phyloP scores from a whole-genome alignment of 768 basidiomycete species.

The Mycena leptocephala region DNA sequence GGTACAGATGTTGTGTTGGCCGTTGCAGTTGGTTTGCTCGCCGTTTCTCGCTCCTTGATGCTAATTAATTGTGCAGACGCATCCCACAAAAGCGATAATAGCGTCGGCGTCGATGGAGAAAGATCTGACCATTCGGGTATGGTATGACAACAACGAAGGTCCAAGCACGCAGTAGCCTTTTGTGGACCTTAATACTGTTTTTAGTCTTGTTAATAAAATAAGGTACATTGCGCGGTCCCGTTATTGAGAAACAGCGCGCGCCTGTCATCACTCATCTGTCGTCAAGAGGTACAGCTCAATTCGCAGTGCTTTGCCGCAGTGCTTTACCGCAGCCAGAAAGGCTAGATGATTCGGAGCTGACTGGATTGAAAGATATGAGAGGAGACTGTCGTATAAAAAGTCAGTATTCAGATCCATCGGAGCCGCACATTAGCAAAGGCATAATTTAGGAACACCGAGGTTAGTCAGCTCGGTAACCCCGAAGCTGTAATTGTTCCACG shows the following conservation, averaged over 20 bases:
- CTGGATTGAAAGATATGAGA: too few species aligned
- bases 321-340: too few species aligned
- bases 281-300: too few species aligned
- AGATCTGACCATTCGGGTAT: constrained; percentile 87
- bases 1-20: constrained; percentile 78
- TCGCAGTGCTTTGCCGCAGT: too few species aligned
- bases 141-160: constrained; percentile 70
- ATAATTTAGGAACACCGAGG: too few species aligned
- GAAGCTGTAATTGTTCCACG: constrained; percentile 16
- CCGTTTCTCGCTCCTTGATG: constrained; percentile 6
- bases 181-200: too few species aligned
- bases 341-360: too few species aligned
- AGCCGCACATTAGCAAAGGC: too few species aligned
- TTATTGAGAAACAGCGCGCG: too few species aligned
- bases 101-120: constrained; percentile 95
- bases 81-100: constrained; percentile 82
- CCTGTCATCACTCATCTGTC: too few species aligned
- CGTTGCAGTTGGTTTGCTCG: constrained; percentile 71
- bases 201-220: too few species aligned
- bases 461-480: neutral
- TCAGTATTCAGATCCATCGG: too few species aligned
- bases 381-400: neutral
- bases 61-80: constrained; percentile 65
- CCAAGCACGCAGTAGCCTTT: constrained; percentile 3
- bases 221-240: neutral